A percentile compares a stretch with the other conserved stretches of the same genome.
These are phyloP conservation scores for Leucosporidium yakuticum DNA, from an alignment of 768 basidiomycete species.

Conservation along the genomic window DNA sequence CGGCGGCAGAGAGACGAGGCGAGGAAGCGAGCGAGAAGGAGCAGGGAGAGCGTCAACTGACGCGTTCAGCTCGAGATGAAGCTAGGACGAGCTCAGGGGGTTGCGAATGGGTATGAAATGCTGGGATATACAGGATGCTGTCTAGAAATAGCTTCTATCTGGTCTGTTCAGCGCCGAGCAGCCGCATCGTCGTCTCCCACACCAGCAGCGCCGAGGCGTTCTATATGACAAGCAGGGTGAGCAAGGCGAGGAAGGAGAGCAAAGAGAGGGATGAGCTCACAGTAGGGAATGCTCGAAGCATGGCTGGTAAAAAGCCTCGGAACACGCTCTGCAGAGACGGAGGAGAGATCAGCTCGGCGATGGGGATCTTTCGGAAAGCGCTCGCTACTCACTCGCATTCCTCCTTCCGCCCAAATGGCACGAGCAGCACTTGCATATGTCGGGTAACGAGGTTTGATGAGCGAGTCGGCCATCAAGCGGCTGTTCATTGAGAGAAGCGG, in stretches of 20 bases:
- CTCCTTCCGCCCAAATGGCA: slow-evolving; percentile 33
- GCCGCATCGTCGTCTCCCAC: slow-evolving; percentile 34
- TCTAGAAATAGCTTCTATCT: no score
- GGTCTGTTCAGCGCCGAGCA: slow-evolving; percentile 23
- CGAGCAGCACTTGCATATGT: slow-evolving; percentile 20
- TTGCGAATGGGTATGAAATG: no score
- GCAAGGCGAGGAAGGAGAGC: no score
- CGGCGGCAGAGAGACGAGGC: no score
- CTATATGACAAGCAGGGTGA: neutral
- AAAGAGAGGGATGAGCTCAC: neutral
- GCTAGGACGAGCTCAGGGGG: no score
- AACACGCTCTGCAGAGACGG: slow-evolving; percentile 24
- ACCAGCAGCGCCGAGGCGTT: slow-evolving; percentile 36
- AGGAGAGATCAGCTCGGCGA: neutral
- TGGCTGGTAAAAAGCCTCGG: slow-evolving; percentile 34
- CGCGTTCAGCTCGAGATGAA: no score
- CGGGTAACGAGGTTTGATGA: slow-evolving; percentile 31
- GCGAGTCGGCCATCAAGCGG: slow-evolving; percentile 36
- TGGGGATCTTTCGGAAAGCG: no score
- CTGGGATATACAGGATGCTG: no score
- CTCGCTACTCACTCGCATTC: slow-evolving; percentile 11
- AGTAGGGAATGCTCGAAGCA: slow-evolving; percentile 36
- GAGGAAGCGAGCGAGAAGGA: no score
- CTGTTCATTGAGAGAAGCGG: slow-evolving; percentile 8
- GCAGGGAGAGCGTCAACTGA: no score